Evolutionary conservation across 1,284 basidiomycete genomes (phyloP).

Genomic region (Rhizoctonia solani): DNA sequence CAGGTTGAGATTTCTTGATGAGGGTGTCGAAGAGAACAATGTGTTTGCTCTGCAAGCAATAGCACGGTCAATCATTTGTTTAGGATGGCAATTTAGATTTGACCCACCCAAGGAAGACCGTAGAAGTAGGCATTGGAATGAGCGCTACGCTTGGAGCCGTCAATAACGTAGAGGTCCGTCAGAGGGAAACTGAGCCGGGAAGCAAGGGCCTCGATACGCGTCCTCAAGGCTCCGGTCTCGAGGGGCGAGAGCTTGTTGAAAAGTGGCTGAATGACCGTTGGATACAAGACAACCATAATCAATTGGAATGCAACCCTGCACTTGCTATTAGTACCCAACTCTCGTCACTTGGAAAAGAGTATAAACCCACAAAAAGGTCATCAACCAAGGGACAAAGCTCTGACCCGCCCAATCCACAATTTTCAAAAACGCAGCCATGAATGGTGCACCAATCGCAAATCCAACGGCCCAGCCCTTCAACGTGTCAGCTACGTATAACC

Average conservation of each 20-base stretch:
- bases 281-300: conserved; percentile 82
- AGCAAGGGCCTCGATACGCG: conserved; percentile 75
- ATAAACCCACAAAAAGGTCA: conserved; percentile 40
- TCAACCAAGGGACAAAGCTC: conserved; percentile 46
- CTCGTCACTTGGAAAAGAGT: background rate
- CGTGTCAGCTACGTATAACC: conserved; percentile 75
- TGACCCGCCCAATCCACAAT: conserved; percentile 94
- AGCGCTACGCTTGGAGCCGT: conserved; percentile 92
- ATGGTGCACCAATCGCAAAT: conserved; percentile 80
- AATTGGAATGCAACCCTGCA: conserved; percentile 81
- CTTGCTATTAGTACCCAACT: conserved; percentile 10
- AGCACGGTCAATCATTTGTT: conserved; percentile 5
- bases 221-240: conserved; percentile 68
- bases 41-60: conserved; percentile 67
- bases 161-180: conserved; percentile 94
- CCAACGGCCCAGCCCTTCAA: conserved; percentile 80
- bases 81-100: background rate
- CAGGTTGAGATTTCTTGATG: conserved; percentile 84
- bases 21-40: conserved; percentile 98
- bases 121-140: conserved; percentile 98
- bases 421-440: conserved; percentile 84
- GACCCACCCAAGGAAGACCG: conserved; percentile 81
- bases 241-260: conserved; percentile 97
- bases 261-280: conserved; percentile 89
- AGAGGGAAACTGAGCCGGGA: conserved; percentile 87